Base-by-base conservation (phyloP, 768 basidiomycete species). In the Suillus cothurnatus region DNA sequence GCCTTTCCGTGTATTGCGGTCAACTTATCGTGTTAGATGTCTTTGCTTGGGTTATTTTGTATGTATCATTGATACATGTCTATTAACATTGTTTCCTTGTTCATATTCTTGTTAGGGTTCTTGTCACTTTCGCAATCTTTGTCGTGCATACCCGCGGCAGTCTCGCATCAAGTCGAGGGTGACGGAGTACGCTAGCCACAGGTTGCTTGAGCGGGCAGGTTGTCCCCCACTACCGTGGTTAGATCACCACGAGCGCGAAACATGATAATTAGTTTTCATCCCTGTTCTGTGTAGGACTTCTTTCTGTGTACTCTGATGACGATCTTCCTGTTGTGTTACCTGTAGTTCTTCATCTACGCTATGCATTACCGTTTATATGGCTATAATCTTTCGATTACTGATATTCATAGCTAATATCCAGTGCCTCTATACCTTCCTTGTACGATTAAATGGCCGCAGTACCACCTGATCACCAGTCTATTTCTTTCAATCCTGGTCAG, bases 1-100 rank as follows among this genome's bases (percentile, higher is more conserved):
- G 75, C 21, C 67, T 73, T 17, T 85, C 86, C 67, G 76, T 80
- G 15, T 92, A 92, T 66, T 94, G 92, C 71, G 85, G 85, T 38
- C 92, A 94, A 70, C 77, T 93, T 38, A 92, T 92, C 62, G 90
- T 93, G 5, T 76, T 90, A 1, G 84, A 88, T 71, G 92, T 78
- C 23, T 93, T 93, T 70, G 85, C 89, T 8, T 94, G 92, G 92
- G 71, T 90, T 17, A 83, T 85, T 68, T 91, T 88, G 90, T 91
- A 68, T 67, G 86, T 77, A 23, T 61, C 52, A 52, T 28, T 14
- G 39, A n/a, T 15, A 23, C 32, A 32, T 45, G 23, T 21, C 17
- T n/a, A 31, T 49, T 28, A 50, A 50, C 28, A 50, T 17, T 17
- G 31, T 7, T 43, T 41, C 32, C 12, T 32, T 52, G 23, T 36